phyloP scores from a whole-genome alignment of 768 basidiomycete species.

The Nevesoporus exiguus region DNA sequence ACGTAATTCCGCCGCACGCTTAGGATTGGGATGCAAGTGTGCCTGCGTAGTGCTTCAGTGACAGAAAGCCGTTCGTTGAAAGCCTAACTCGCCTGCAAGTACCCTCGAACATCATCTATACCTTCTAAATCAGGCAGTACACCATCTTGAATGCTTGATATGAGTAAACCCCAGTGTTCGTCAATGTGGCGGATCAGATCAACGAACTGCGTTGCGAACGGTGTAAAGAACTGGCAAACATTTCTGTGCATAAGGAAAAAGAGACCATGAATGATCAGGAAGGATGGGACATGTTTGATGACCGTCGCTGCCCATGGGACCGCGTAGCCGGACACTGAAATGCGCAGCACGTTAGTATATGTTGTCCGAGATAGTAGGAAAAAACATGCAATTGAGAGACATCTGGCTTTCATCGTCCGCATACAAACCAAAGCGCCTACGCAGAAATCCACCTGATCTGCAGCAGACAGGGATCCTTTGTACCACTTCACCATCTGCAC shows the following conservation, averaged over 20 bases:
- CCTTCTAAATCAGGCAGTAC: slow-evolving; percentile 14
- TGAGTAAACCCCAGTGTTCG: slow-evolving; percentile 16
- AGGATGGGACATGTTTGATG: slow-evolving; percentile 13
- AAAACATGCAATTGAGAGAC: neutral
- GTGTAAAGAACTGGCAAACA: neutral
- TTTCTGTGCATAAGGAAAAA: slow-evolving; percentile 15
- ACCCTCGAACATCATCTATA: slow-evolving; percentile 6
- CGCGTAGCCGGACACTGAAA: slow-evolving; percentile 10
- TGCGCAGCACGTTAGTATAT: neutral
- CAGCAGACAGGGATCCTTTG: slow-evolving; percentile 8
- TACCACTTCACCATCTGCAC: slow-evolving; percentile 1
- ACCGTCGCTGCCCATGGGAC: slow-evolving; percentile 17
- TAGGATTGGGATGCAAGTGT: slow-evolving; percentile 9
- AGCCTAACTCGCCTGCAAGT: slow-evolving; percentile 11
- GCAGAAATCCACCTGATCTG: neutral
- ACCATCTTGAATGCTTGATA: slow-evolving; percentile 15
- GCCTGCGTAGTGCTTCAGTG: slow-evolving; percentile 1
- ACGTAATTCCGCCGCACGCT: slow-evolving; percentile 17
- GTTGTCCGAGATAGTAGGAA: neutral
- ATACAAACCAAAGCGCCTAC: slow-evolving; percentile 11
- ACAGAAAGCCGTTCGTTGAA: neutral
- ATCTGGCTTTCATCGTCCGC: slow-evolving; percentile 9
- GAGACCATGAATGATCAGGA: slow-evolving; percentile 20
- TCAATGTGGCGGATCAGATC: slow-evolving; percentile 14
- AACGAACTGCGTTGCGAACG: slow-evolving; percentile 2